phyloP scores from a whole-genome alignment of 192 early-diverging fungal species.

The Dimargaris xerosporica region DNA sequence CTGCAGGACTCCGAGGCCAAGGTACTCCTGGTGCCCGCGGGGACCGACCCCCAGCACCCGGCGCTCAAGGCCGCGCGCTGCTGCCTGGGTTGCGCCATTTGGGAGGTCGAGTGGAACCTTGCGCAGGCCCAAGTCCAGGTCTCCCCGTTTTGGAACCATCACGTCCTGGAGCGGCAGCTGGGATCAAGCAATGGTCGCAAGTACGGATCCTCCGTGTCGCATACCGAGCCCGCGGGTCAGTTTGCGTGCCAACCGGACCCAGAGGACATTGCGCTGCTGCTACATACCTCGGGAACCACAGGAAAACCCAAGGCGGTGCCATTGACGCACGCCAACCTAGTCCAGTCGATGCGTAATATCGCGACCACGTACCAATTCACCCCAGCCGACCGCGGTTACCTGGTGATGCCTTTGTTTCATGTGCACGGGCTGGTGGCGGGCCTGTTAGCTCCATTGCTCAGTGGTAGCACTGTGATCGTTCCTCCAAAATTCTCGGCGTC shows the following conservation, averaged over 20 bases:
- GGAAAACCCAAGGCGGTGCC: conserved; percentile 68
- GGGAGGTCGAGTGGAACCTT: conserved; percentile 37
- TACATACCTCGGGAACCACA: conserved; percentile 73
- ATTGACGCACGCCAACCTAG: conserved; percentile 60
- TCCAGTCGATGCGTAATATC: conserved; percentile 59
- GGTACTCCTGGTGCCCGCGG: conserved; percentile 45
- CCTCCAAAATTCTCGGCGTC: conserved; percentile 54
- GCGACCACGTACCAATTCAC: conserved; percentile 45
- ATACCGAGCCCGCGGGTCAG: not conserved
- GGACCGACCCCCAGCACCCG: conserved; percentile 28
- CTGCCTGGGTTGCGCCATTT: conserved; percentile 31
- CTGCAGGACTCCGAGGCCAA: conserved; percentile 48
- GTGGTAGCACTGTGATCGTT: conserved; percentile 51
- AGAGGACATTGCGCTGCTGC: conserved; percentile 48
- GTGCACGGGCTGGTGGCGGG: conserved; percentile 72
- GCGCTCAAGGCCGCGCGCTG: conserved; percentile 37
- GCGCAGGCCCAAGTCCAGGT: conserved; percentile 13
- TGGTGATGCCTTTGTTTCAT: conserved; percentile 82
- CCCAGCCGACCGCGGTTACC: conserved; percentile 40
- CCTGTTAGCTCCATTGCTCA: conserved; percentile 46
- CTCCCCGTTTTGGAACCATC: not conserved
- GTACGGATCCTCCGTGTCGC: not conserved
- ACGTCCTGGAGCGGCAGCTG: not conserved
- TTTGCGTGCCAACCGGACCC: conserved; percentile 18
- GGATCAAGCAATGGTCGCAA: not conserved